Base-by-base conservation (phyloP, 2,329 filamentous ascomycete genomes). In the Trichoderma sp. region DNA sequence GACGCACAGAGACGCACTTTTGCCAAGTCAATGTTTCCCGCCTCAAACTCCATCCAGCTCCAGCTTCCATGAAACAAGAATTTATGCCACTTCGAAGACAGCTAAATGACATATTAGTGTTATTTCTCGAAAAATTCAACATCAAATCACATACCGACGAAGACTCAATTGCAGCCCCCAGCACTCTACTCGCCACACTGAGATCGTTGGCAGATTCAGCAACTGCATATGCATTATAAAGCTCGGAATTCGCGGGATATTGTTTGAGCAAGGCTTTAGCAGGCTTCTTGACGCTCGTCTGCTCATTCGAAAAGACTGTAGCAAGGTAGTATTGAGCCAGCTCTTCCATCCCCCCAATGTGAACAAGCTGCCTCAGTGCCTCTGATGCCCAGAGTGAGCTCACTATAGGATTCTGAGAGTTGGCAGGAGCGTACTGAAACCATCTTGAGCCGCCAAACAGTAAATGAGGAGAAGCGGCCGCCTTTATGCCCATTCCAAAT, bases 171-270 rank as follows among this genome's bases (percentile, higher is more conserved):
- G 93, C 91, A 1, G 91, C 91, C 1, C 85, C 79, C 76, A 95
- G 87, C 0, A 96, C 90, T 66, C 88, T 89, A 26, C 85, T 82
- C 5, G 92, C 90, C 61, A 89, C 83, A 0, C 88, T 84, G 1
- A 78, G 75, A 28, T 86, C 88, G 34, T 86, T 86, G 1, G 84
- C 83, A 74, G 82, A 85, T 80, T 97, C 93, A 4, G 94, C 88
- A 15, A 93, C 81, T 0, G 92, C 93, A 77, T 95, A 97, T 0
- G 90, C 89, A 75, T 94, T 92, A 81, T 97, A 98, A 0, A 98
- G 83, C 15, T 85, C 83, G 3, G 93, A 79, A 75, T 89, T 91
- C 1, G 88, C 84, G 0, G 90, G 84, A 70, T 89, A 87, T 62
- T 85, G 86, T 77, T 92, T 95, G n/a, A 98, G 81, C 0, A 97